Conservation (phyloP, 495 filamentous ascomycete species). For the Beverwykella pulmonaria region DNA sequence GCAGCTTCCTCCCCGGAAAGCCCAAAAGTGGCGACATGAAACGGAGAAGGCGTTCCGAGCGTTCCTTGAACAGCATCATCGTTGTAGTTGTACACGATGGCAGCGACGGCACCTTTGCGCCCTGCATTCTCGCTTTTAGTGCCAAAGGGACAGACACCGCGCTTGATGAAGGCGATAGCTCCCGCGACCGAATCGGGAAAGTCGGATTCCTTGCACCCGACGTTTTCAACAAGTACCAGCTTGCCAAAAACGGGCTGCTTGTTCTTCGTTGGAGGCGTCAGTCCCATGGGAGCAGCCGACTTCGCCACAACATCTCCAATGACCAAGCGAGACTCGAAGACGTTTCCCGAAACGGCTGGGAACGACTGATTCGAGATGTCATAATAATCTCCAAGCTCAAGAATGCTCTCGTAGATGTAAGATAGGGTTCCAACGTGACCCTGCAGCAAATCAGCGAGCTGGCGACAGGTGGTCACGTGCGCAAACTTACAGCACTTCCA, state of each 20-base stretch:
- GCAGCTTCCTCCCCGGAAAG: slow-evolving; percentile 54
- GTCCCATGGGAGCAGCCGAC: slow-evolving; percentile 58
- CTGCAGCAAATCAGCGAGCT: slow-evolving; percentile 27
- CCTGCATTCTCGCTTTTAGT: slow-evolving; percentile 64
- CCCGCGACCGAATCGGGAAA: slow-evolving; percentile 59
- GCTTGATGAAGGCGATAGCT: slow-evolving; percentile 63
- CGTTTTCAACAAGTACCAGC: slow-evolving; percentile 30
- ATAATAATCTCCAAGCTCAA: slow-evolving; percentile 59
- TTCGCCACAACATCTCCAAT: slow-evolving; percentile 55
- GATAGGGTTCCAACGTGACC: slow-evolving; percentile 62
- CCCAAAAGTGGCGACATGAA: slow-evolving; percentile 52
- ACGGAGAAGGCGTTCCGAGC: slow-evolving; percentile 56
- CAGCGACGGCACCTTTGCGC: slow-evolving; percentile 59
- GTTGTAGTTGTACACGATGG: slow-evolving; percentile 69
- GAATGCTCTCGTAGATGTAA: slow-evolving; percentile 59
- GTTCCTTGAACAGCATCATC: slow-evolving; percentile 44
- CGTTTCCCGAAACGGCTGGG: slow-evolving; percentile 59
- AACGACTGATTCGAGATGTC: slow-evolving; percentile 61
- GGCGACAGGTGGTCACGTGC: background rate
- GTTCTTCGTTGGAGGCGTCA: slow-evolving; percentile 62
- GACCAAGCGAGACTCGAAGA: slow-evolving; percentile 60
- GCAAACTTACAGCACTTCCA: slow-evolving; percentile 55
- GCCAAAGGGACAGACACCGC: slow-evolving; percentile 65
- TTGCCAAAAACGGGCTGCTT: slow-evolving; percentile 55
- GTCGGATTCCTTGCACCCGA: slow-evolving; percentile 47